Conservation (phyloP, 192 early-diverging fungal species). For the Coemansia asiatica region DNA sequence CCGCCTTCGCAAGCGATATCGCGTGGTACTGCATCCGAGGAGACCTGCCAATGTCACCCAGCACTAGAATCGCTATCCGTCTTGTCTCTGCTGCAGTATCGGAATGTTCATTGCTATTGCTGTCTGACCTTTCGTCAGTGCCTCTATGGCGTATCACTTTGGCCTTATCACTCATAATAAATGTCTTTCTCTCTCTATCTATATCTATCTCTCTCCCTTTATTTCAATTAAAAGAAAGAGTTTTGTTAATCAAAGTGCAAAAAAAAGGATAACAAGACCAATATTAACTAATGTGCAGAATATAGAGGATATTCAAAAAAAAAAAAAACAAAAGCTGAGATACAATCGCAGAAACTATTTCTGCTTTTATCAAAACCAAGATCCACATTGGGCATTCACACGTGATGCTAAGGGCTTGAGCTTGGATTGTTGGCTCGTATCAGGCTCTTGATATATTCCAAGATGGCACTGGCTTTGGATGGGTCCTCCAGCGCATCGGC, state of each 20-base stretch:
- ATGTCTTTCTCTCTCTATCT: too few relatives aligned
- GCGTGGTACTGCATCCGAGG: conserved; percentile 95
- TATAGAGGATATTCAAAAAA: too few relatives aligned
- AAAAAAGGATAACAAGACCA: too few relatives aligned
- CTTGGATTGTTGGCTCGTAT: conserved; percentile 35
- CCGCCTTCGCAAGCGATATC: conserved; percentile 65
- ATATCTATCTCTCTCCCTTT: too few relatives aligned
- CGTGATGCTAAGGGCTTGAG: conserved; percentile 10
- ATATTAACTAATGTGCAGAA: too few relatives aligned
- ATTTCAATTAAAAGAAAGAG: too few relatives aligned
- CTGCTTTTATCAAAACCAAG: not conserved
- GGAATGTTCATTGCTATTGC: not conserved
- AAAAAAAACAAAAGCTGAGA: too few relatives aligned
- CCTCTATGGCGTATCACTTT: not conserved
- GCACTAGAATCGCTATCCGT: conserved; percentile 58
- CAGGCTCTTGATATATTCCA: conserved; percentile 53
- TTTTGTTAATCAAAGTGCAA: not conserved
- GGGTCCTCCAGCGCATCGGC: conserved; percentile 55
- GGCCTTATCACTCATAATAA: not conserved
- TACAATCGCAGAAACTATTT: not conserved
- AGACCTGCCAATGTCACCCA: conserved; percentile 82
- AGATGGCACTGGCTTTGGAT: conserved; percentile 39
- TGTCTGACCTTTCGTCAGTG: conserved; percentile 2
- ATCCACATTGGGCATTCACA: conserved; percentile 8
- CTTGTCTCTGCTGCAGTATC: not conserved